Evolutionary conservation across 805 yeast genomes (phyloP), one percentile per base, ranked within the genome.

Genomic region (Blastobotrys robertii): DNA sequence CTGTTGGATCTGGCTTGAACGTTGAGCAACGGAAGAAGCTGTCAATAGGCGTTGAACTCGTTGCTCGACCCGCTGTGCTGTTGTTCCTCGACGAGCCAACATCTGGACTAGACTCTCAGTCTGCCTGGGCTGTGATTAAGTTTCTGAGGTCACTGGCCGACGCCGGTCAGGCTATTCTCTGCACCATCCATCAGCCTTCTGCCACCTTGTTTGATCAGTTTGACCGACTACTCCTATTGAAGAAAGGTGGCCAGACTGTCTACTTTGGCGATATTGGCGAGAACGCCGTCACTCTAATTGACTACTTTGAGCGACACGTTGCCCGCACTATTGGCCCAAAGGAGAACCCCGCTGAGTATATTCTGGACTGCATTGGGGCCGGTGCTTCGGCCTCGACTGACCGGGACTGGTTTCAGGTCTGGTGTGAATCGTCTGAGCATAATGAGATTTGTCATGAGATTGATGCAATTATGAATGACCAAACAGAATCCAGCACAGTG

Each of bases 241-340:
- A 77, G 48, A 74, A 69, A 46, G 90, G 90, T 58, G 88, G 90
- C 52, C 65, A 70, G 54, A 81, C 86, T 49, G 86, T 80, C 29
- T 82, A 81, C 61, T 81, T 80, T 56, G 90, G 90, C 52, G 85
- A 79, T 47, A 73, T 81, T 51, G 88, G 88, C 51, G 67, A 70
- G 44, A 72, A 73, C 55, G 77, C 81, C 40, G 44, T 52, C 30
- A 66, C 76, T 3, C 67, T 81, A 58, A 72, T 79, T 37, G 59
- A 68, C 45, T 82, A 81, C 58, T 81, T 81, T 54, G 85, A 79
- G 62, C 69, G 68, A 50, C 62, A 77, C 55, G 82, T 94, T 29
- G 84, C 85, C 38, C 73, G 77, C 45, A 68, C 70, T 37, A 80
- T 87, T 65, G 69, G 66, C 29, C 59, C 59, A 5, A 59, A 65